Evolutionary conservation across 148 eudicot genomes (phyloP).

Genomic region (Bassia scoparia): DNA sequence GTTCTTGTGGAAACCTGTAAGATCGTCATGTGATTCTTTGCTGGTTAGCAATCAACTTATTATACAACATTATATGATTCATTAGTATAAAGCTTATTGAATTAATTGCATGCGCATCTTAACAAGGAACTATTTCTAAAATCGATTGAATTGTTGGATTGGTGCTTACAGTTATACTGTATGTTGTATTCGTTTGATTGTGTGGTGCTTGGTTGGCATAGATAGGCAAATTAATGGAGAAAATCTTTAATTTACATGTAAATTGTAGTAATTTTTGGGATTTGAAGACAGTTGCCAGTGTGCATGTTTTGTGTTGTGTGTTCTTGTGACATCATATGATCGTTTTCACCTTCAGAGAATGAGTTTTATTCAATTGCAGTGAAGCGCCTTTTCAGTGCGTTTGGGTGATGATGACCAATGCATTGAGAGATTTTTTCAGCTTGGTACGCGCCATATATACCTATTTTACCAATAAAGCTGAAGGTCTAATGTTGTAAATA

Average conservation of each 20-base stretch:
- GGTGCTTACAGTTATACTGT: too few relatives aligned
- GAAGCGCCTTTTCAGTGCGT: slow-evolving; percentile 84
- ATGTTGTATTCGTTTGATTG: too few relatives aligned
- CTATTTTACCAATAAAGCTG: not conserved
- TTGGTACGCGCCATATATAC: slow-evolving; percentile 44
- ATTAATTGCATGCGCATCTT: too few relatives aligned
- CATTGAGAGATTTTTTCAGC: slow-evolving; percentile 96
- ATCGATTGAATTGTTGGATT: too few relatives aligned
- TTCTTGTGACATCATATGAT: not conserved
- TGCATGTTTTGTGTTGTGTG: not conserved
- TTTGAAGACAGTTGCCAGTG: not conserved
- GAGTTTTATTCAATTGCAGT: slow-evolving; percentile 37
- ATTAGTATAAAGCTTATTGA: not conserved
- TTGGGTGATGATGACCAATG: slow-evolving; percentile 95
- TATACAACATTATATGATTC: not conserved
- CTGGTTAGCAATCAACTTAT: not conserved
- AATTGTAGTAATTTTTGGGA: not conserved
- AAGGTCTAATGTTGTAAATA: not conserved
- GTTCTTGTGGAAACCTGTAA: slow-evolving; percentile 10
- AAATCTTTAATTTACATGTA: not conserved
- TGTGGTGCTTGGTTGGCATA: not conserved
- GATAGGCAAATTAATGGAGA: not conserved
- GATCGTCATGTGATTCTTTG: not conserved
- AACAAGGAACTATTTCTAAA: not conserved
- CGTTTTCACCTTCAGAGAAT: not conserved